Base-by-base conservation (phyloP, 305 asterid genomes). In the Ilex paraguariensis region DNA sequence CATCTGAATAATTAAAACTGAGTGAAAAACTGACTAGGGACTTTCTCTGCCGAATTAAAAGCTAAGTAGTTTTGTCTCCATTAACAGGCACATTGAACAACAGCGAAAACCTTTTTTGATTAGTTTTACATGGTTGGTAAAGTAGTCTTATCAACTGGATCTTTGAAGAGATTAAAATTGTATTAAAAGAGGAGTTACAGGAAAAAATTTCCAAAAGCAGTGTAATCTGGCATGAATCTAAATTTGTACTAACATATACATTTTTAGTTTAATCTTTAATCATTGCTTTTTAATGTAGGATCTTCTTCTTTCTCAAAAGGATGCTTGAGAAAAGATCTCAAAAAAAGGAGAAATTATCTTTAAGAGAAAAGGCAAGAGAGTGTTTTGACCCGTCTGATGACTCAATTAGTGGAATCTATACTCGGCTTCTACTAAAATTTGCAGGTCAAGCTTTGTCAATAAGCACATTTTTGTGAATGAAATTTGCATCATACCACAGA, bases 181-280 rank as follows among this genome's bases (percentile, higher is more conserved):
- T 36, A 4, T 36, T 36, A 36, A 36, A 36, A 36, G 42, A 36
- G 42, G 42, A 36, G 42, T 36, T 36, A 60, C 65, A 21, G 60
- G 62, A 45, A 57, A 56, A 67, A 63, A 36, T 36, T 4, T 36
- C 42, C 42, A 36, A 36, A 36, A 8, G 42, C 7, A 36, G 56
- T 30, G 16, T 68, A 72, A 72, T 72, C 72, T 65, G 55, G 46
- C 28, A 53, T 59, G 75, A 62, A 76, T 76, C 81, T 69, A 65
- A 50, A 64, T 53, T 49, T 63, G 7, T 49, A 3, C 57, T 60
- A 59, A 57, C 40, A 36, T 39, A 60, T 46, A 57, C 55, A 59
- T 58, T 59, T 59, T 54, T 65, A 48, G 49, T 62, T 78, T 78
- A 74, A 59, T 71, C 69, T 61, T 65, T 58, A 65, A 64, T 52